A percentile compares a stretch with the other conserved stretches of the same genome.
These are phyloP conservation scores for Aspergillus japonicus DNA, from an alignment of 2,329 filamentous ascomycete species.

Conservation along the genomic window DNA sequence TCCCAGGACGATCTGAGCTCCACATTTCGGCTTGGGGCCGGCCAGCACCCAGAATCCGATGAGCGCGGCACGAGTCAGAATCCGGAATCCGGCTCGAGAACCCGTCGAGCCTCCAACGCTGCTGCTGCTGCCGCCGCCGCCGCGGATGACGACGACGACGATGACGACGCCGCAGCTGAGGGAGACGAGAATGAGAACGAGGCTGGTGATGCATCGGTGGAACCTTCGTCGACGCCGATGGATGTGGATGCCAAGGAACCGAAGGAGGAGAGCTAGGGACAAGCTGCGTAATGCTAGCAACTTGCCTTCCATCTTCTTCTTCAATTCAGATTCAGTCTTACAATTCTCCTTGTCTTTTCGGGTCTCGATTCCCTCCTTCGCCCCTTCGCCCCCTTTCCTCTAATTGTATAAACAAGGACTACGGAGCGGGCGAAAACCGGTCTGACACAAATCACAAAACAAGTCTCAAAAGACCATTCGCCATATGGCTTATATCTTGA, in stretches of 20 bases:
- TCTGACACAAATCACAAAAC: not conserved
- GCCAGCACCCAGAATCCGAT: not conserved
- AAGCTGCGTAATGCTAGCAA: not conserved
- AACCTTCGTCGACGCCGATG: conserved; percentile 32
- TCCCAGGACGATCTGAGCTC: conserved; percentile 40
- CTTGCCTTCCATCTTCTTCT: not conserved
- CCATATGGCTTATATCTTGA: too few relatives aligned
- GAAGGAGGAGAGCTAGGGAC: conserved; percentile 31
- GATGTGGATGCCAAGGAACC: conserved; percentile 39
- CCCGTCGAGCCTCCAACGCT: not conserved
- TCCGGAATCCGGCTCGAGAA: conserved; percentile 18
- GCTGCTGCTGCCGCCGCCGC: not conserved
- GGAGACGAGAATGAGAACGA: not conserved
- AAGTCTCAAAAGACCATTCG: not conserved
- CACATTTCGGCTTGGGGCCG: conserved; percentile 34
- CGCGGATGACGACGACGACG: not conserved
- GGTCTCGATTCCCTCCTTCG: not conserved
- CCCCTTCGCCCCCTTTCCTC: too few relatives aligned
- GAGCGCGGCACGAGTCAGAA: conserved; percentile 20
- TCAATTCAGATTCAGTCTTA: not conserved
- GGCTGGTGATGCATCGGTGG: conserved; percentile 20
- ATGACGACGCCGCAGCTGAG: conserved; percentile 13
- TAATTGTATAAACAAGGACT: too few relatives aligned
- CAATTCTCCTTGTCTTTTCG: conserved; percentile 10
- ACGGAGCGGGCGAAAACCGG: too few relatives aligned